Conservation (phyloP, 2,329 filamentous ascomycete genomes). For the Furcasterigmium furcatum region DNA sequence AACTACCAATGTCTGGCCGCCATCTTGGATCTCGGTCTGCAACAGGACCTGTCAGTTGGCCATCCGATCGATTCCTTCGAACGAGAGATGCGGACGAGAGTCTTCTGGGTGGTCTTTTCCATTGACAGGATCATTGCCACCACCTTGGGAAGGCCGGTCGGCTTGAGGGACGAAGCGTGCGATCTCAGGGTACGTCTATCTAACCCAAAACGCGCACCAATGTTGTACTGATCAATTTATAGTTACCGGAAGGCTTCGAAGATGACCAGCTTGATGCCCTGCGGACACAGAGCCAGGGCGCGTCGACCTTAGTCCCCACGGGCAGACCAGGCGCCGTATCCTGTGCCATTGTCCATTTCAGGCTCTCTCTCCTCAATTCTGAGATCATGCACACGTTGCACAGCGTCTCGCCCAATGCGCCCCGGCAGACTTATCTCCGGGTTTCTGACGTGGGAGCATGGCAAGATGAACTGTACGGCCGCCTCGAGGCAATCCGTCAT, state of each 20-base stretch:
- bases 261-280: slow-evolving; percentile 13
- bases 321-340: slow-evolving; percentile 25
- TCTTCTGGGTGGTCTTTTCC: slow-evolving; percentile 52
- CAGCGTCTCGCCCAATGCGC: slow-evolving; percentile 43
- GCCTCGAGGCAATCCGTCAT: slow-evolving; percentile 28
- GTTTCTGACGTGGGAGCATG: slow-evolving; percentile 40
- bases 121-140: slow-evolving; percentile 49
- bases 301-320: background rate
- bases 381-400: slow-evolving; percentile 57
- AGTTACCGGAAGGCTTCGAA: slow-evolving; percentile 23
- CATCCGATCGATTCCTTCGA: slow-evolving; percentile 40
- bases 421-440: slow-evolving; percentile 44
- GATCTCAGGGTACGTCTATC: slow-evolving; percentile 45
- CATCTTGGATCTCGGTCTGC: slow-evolving; percentile 47
- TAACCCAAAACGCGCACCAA: too few relatives aligned
- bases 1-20: slow-evolving; percentile 53
- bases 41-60: slow-evolving; percentile 41
- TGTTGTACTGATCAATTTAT: slow-evolving; percentile 9
- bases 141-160: slow-evolving; percentile 54
- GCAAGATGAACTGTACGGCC: slow-evolving; percentile 24
- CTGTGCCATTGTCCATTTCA: slow-evolving; percentile 46
- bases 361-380: slow-evolving; percentile 45
- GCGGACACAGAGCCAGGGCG: too few relatives aligned
- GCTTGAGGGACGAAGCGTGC: slow-evolving; percentile 50
- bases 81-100: slow-evolving; percentile 49